phyloP scores from a whole-genome alignment of 192 early-diverging fungal species.

The Ambispora gerdemannii region DNA sequence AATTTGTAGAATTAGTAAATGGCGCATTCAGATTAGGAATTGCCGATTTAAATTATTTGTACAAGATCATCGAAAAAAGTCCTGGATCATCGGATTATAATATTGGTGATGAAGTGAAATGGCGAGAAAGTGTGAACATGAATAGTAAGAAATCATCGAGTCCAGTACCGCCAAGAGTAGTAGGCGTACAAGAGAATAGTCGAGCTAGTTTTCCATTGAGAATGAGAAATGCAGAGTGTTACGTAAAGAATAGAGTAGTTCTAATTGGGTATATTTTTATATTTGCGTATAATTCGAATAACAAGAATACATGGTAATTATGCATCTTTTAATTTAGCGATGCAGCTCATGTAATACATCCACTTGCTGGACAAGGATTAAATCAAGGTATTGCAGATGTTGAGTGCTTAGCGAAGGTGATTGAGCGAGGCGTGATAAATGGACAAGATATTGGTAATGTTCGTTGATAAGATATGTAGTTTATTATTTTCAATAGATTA shows the following conservation, averaged over 20 bases:
- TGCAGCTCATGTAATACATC: conserved; percentile 94
- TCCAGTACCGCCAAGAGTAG: conserved; percentile 59
- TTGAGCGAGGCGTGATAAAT: conserved; percentile 60
- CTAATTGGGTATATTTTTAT: conserved; percentile 68
- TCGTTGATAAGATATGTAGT: neutral
- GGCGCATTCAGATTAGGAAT: conserved; percentile 72
- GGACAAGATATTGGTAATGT: conserved; percentile 80
- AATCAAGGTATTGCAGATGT: conserved; percentile 92
- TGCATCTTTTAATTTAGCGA: conserved; percentile 53
- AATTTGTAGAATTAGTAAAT: conserved; percentile 73
- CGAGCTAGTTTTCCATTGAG: conserved; percentile 81
- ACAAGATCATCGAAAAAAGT: conserved; percentile 48
- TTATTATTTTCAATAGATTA: neutral
- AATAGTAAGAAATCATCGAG: conserved; percentile 12
- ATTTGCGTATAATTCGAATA: neutral
- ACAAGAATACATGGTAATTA: neutral
- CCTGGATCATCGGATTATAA: conserved; percentile 43
- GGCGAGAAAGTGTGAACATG: conserved; percentile 56
- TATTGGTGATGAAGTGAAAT: conserved; percentile 58
- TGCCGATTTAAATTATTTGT: conserved; percentile 73
- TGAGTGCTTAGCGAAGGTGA: conserved; percentile 57
- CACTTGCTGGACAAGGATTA: conserved; percentile 94
- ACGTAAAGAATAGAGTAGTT: conserved; percentile 74
- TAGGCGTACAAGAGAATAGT: conserved; percentile 59
- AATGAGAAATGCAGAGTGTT: conserved; percentile 75